Evolutionary conservation across 192 early-diverging fungal genomes (phyloP).

Genomic region (Umbelopsis isabellina): DNA sequence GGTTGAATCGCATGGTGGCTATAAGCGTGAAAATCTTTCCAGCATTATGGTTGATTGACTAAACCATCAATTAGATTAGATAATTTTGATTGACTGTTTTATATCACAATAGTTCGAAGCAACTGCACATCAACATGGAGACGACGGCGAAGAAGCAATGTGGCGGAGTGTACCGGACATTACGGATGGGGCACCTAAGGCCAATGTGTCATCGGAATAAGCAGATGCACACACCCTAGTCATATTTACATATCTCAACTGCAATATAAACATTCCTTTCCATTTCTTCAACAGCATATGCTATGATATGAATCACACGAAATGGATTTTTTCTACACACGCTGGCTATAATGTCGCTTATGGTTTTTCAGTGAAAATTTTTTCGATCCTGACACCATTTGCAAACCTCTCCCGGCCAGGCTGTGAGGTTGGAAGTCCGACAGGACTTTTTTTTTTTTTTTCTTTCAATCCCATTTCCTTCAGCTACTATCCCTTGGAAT

Average conservation of each 20-base stretch:
- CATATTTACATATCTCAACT: background rate
- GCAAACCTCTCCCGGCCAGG: background rate
- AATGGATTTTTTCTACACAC: no score
- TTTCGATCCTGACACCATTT: conserved; percentile 10
- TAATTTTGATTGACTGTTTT: no score
- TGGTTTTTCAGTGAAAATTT: no score
- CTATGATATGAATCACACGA: no score
- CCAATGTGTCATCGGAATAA: conserved; percentile 7
- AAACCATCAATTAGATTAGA: no score
- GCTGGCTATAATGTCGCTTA: no score
- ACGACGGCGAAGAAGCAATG: background rate
- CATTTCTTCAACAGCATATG: no score
- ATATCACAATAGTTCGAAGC: no score
- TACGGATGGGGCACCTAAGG: background rate
- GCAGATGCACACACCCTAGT: no score
- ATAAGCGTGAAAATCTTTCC: no score
- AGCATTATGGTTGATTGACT: no score
- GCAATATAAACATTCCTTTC: background rate
- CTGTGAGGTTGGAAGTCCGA: background rate
- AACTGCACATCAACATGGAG: background rate
- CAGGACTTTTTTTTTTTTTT: conserved; percentile 24
- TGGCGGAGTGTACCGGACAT: conserved; percentile 9
- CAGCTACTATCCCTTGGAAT: background rate
- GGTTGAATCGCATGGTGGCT: no score
- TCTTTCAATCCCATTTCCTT: conserved; percentile 18